Percentiles rank a stretch among this genome's conserved stretches.
Conservation (phyloP, 495 filamentous ascomycete species). For the Penicillium nucicola region DNA sequence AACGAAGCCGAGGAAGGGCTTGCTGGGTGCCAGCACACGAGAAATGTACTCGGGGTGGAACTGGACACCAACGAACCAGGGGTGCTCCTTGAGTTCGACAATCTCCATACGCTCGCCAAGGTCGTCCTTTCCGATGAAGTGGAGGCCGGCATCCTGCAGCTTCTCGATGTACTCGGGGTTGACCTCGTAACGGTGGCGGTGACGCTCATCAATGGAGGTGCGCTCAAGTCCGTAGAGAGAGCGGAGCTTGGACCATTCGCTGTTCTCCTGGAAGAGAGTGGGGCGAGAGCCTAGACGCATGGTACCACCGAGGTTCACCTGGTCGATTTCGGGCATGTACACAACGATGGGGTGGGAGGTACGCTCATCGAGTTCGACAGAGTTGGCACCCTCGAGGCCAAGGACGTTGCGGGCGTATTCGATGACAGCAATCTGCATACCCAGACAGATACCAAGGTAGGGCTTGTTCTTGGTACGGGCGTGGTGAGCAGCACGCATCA, state of each 20-base stretch:
- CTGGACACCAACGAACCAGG: slow-evolving; percentile 87
- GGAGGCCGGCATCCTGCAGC: slow-evolving; percentile 31
- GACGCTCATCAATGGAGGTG: slow-evolving; percentile 44
- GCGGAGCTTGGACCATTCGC: slow-evolving; percentile 77
- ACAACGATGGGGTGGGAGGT: slow-evolving; percentile 65
- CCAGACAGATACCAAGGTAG: slow-evolving; percentile 90
- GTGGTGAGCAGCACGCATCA: slow-evolving; percentile 81
- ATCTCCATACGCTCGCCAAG: slow-evolving; percentile 86
- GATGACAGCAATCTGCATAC: slow-evolving; percentile 92
- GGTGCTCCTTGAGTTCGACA: slow-evolving; percentile 83
- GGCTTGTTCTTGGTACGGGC: slow-evolving; percentile 77
- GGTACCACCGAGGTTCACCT: slow-evolving; percentile 74
- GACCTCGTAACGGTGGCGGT: slow-evolving; percentile 47
- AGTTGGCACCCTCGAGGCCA: slow-evolving; percentile 57
- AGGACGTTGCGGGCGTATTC: slow-evolving; percentile 78
- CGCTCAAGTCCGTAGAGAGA: slow-evolving; percentile 60
- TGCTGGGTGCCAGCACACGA: slow-evolving; percentile 69
- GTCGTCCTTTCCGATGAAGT: slow-evolving; percentile 70
- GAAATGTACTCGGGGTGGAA: slow-evolving; percentile 83
- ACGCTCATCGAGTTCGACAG: slow-evolving; percentile 60
- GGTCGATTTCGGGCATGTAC: slow-evolving; percentile 88
- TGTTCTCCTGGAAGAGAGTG: slow-evolving; percentile 70
- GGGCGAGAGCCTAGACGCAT: slow-evolving; percentile 84
- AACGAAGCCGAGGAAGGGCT: slow-evolving; percentile 82
- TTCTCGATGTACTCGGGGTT: slow-evolving; percentile 37